A percentile compares a stretch with the other conserved stretches of the same genome.
Conservation (phyloP, 208 protist species). For the Trypanosoma platydactyli region DNA sequence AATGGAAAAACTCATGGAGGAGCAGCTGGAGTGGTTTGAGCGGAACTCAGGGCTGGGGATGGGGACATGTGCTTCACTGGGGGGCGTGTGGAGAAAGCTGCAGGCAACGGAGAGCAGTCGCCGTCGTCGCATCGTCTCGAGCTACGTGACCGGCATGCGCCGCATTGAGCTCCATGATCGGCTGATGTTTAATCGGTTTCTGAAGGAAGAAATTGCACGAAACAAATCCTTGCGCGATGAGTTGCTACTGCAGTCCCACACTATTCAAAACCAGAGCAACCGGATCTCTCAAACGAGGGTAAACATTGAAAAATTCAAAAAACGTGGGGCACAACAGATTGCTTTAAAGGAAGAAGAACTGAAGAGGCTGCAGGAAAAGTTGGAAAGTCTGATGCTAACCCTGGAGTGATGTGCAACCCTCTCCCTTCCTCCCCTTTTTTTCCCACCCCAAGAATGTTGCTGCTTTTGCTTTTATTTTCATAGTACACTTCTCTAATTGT, state of each 20-base stretch:
- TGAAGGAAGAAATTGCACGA: conserved; percentile 23
- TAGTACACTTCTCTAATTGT: not conserved
- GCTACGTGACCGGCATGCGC: conserved; percentile 35
- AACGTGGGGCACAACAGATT: conserved; percentile 16
- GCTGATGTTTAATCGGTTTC: conserved; percentile 18
- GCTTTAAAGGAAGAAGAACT: conserved; percentile 14
- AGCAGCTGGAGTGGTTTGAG: conserved; percentile 34
- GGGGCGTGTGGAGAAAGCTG: conserved; percentile 9
- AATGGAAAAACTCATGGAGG: conserved; percentile 26
- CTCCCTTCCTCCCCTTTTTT: conserved; percentile 5
- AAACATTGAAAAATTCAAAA: conserved; percentile 19
- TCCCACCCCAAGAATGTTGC: not conserved
- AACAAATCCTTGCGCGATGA: conserved; percentile 35
- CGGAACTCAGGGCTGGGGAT: not conserved
- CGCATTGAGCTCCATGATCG: conserved; percentile 20
- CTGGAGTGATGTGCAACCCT: conserved; percentile 17
- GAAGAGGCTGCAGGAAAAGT: conserved; percentile 22
- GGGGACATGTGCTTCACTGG: not conserved
- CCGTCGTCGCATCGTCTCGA: conserved; percentile 25
- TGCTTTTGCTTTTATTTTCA: not conserved
- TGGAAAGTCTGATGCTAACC: conserved; percentile 14
- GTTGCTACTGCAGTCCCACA: conserved; percentile 34
- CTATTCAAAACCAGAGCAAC: conserved; percentile 25
- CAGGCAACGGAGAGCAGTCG: conserved; percentile 22
- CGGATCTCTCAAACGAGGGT: conserved; percentile 2